Percentiles rank a stretch among this genome's conserved stretches.
Conservation (phyloP, 2,329 filamentous ascomycete species). For the Aspergillus fructus region DNA sequence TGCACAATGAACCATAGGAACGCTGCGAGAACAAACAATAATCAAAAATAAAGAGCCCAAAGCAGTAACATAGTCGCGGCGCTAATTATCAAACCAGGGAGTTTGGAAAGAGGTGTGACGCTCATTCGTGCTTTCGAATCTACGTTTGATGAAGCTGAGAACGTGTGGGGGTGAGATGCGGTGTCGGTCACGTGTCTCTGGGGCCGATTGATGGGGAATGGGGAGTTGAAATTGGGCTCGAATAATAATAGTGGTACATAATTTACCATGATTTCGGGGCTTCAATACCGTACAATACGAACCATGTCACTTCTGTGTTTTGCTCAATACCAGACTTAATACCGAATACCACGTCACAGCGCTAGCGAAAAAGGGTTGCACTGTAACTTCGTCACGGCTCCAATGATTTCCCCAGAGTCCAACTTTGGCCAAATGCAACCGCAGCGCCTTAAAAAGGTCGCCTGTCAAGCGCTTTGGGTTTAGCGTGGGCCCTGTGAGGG, state of each 20-base stretch:
- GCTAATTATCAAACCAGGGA: constrained; percentile 2
- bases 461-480: constrained; percentile 6
- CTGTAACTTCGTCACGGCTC: background rate
- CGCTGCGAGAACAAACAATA: background rate
- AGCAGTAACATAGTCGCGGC: constrained; percentile 1
- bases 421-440: constrained; percentile 31
- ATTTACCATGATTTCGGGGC: background rate
- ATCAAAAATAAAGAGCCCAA: constrained; percentile 1
- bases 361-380: constrained; percentile 22
- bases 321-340: background rate
- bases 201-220: background rate
- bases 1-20: background rate
- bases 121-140: constrained; percentile 2
- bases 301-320: background rate
- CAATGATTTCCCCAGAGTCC: constrained; percentile 17
- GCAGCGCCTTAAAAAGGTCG: constrained; percentile 3
- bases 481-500: constrained; percentile 1
- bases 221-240: background rate
- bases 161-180: constrained; percentile 9
- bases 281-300: background rate
- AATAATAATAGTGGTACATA: background rate
- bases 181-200: constrained; percentile 3
- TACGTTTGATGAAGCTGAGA: constrained; percentile 12
- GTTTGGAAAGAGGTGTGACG: background rate
- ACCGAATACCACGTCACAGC: constrained; percentile 18